These are phyloP conservation scores for Acidomyces sp. DNA, from an alignment of 495 filamentous ascomycete species.

Conservation along the genomic window DNA sequence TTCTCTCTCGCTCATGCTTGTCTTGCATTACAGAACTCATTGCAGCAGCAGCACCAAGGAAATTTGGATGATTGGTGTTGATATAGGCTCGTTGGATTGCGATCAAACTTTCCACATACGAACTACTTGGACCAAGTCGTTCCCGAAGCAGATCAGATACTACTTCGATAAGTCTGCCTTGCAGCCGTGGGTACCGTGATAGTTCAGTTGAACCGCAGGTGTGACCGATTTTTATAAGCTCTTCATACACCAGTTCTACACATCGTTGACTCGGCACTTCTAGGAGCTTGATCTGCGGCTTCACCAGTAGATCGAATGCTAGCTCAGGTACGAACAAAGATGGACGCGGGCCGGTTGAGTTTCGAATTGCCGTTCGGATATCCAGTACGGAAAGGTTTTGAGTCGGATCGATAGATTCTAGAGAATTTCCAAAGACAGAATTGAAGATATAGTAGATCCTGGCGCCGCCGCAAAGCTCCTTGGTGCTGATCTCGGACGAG, in stretches of 20 bases:
- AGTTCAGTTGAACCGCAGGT: slow-evolving; percentile 95
- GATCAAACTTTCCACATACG: slow-evolving; percentile 90
- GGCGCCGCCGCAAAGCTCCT: slow-evolving; percentile 92
- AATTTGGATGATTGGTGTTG: slow-evolving; percentile 99
- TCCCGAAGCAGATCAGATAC: slow-evolving; percentile 94
- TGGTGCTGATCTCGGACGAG: slow-evolving; percentile 95
- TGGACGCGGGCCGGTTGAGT: slow-evolving; percentile 90
- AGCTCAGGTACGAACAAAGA: slow-evolving; percentile 95
- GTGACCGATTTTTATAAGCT: slow-evolving; percentile 98
- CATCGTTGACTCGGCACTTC: slow-evolving; percentile 94
- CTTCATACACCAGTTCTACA: slow-evolving; percentile 95
- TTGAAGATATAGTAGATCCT: slow-evolving; percentile 99
- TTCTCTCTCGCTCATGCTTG: slow-evolving; percentile 86
- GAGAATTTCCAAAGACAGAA: slow-evolving; percentile 92
- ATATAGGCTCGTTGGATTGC: slow-evolving; percentile 97
- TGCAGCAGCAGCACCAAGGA: slow-evolving; percentile 90
- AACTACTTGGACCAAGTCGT: slow-evolving; percentile 72
- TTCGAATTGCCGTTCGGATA: slow-evolving; percentile 94
- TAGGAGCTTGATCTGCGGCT: slow-evolving; percentile 94
- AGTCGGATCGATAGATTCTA: slow-evolving; percentile 92
- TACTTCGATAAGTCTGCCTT: slow-evolving; percentile 95
- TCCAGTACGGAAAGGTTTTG: slow-evolving; percentile 90
- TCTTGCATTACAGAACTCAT: slow-evolving; percentile 92
- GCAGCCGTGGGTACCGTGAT: slow-evolving; percentile 78
- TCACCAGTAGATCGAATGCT: slow-evolving; percentile 93